Percentiles rank a stretch among this genome's conserved stretches.
phyloP scores from a whole-genome alignment of 495 filamentous ascomycete species.

The Talaromyces nanjingensis region DNA sequence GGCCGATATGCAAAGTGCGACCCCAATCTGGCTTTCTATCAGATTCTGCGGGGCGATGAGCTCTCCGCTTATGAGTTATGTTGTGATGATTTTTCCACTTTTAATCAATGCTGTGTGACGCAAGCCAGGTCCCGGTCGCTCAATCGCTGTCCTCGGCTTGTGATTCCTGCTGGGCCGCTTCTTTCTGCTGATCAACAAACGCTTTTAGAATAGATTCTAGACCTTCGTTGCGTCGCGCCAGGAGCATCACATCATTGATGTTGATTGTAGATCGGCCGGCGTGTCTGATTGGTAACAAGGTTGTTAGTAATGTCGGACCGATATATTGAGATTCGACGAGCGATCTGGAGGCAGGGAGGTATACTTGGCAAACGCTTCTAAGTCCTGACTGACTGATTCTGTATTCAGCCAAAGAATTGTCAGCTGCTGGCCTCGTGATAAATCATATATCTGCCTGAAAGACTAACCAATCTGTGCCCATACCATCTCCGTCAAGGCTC shows the following conservation, averaged over 20 bases:
- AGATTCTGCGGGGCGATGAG: neutral
- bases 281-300: constrained; percentile 41
- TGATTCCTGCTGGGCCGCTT: constrained; percentile 15
- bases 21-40: neutral
- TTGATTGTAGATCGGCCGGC: constrained; percentile 78
- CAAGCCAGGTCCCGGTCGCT: neutral
- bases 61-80: neutral
- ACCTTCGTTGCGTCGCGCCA: constrained; percentile 79
- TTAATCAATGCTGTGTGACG: neutral
- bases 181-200: constrained; percentile 50
- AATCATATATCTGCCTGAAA: neutral
- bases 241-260: constrained; percentile 78
- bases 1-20: neutral
- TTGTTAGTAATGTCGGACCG: constrained; percentile 5
- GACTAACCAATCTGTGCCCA: constrained; percentile 79
- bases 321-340: neutral
- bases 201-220: constrained; percentile 65
- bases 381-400: constrained; percentile 70
- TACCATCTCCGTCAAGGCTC: constrained; percentile 81
- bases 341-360: constrained; percentile 8
- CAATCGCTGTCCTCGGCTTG: constrained; percentile 8
- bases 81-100: neutral
- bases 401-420: neutral
- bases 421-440: neutral
- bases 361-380: constrained; percentile 74